phyloP scores from a whole-genome alignment of 768 basidiomycete genomes.

The Pleurotus tuber-regium region DNA sequence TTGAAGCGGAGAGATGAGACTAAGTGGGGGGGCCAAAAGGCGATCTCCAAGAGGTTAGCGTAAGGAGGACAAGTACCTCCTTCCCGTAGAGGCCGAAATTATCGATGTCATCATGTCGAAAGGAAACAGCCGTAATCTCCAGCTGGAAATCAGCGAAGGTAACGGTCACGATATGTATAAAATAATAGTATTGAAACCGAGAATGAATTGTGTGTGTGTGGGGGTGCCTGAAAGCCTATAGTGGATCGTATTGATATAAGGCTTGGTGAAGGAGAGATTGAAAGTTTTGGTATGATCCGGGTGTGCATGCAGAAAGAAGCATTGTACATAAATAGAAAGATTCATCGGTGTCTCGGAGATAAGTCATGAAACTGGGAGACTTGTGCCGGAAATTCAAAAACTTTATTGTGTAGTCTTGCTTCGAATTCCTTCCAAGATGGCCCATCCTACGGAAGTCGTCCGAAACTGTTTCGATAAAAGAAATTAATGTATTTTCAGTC shows the following conservation, averaged over 20 bases:
- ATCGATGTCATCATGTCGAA: not conserved
- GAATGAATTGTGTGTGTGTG: not conserved
- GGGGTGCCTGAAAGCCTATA: not conserved
- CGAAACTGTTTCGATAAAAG: not conserved
- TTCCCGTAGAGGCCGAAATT: conserved; percentile 3
- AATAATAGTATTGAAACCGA: not conserved
- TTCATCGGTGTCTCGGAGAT: no score
- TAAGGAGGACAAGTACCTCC: not conserved
- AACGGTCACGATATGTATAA: not conserved
- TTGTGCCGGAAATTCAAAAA: conserved; percentile 1
- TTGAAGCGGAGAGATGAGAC: conserved; percentile 1
- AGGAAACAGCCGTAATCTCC: conserved; percentile 4
- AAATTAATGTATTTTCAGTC: conserved; percentile 1
- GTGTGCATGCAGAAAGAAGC: no score
- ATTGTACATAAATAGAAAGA: no score
- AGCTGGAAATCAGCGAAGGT: conserved; percentile 2
- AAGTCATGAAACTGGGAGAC: no score
- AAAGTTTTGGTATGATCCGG: no score
- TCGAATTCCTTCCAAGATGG: not conserved
- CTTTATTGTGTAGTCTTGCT: not conserved
- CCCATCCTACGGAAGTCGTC: not conserved
- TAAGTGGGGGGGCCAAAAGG: not conserved
- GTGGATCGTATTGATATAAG: no score
- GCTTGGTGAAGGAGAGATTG: no score
- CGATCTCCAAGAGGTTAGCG: not conserved